A percentile compares a stretch with the other conserved stretches of the same genome.
phyloP scores from a whole-genome alignment of 2,329 filamentous ascomycete genomes.

The Lasiodiplodia citricola region DNA sequence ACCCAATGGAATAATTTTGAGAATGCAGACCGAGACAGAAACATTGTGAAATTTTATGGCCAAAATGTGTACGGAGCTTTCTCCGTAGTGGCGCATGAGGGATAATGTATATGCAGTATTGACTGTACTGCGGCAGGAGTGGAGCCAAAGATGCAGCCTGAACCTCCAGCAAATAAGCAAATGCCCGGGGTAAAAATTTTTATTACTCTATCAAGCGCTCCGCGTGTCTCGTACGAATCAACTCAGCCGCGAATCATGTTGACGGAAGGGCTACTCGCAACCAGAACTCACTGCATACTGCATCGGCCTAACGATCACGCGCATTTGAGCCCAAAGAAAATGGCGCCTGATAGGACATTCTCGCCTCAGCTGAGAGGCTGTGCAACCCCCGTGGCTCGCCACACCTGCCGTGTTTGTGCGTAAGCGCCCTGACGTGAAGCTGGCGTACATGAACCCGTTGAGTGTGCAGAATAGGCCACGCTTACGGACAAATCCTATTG shows the following conservation, averaged over 20 bases:
- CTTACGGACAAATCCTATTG: background rate
- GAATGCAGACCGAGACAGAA: no score
- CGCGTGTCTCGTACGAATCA: background rate
- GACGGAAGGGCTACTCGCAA: background rate
- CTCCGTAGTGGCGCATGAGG: background rate
- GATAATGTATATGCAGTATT: background rate
- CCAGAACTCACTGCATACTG: background rate
- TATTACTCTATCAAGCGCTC: background rate
- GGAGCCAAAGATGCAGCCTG: background rate
- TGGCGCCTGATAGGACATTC: background rate
- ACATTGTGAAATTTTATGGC: no score
- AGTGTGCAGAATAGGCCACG: background rate
- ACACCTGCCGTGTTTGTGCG: background rate
- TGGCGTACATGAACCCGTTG: background rate
- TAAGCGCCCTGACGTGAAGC: background rate
- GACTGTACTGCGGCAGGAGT: background rate
- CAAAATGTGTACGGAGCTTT: background rate
- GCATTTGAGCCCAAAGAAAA: background rate
- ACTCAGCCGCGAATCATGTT: background rate
- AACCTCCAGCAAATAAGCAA: background rate
- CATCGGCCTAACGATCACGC: background rate
- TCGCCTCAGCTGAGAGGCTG: background rate
- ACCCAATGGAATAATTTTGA: no score
- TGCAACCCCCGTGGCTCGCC: conserved; percentile 1
- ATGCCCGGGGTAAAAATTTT: background rate